A percentile compares a stretch with the other conserved stretches of the same genome.
phyloP scores from a whole-genome alignment of 1,139 yeast species.

The Pichiaceae sp. region DNA sequence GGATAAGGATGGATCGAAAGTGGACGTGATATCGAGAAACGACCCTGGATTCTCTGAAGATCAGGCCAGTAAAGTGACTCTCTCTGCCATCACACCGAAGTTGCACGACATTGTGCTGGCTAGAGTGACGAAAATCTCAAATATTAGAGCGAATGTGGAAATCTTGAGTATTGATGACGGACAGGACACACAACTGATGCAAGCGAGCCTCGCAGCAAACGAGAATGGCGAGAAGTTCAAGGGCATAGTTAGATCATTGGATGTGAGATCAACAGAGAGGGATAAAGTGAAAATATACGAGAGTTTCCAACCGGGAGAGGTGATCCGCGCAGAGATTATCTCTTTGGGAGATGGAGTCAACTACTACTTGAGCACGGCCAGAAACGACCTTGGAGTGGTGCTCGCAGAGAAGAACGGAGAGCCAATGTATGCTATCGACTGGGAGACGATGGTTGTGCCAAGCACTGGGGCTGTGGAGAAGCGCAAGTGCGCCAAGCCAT shows the following conservation, averaged over 20 bases:
- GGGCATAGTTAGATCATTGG: constrained; percentile 82
- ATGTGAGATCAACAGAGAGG: constrained; percentile 83
- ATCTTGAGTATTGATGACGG: constrained; percentile 50
- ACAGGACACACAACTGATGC: constrained; percentile 18
- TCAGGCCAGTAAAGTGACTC: constrained; percentile 12
- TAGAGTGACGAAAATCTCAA: constrained; percentile 56
- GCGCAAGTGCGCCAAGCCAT: constrained; percentile 92
- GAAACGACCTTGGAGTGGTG: constrained; percentile 88
- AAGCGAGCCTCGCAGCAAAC: constrained; percentile 40
- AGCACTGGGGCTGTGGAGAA: constrained; percentile 66
- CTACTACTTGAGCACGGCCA: constrained; percentile 82
- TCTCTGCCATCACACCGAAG: constrained; percentile 58
- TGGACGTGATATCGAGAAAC: constrained; percentile 17
- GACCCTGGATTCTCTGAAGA: constrained; percentile 10
- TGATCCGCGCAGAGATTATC: constrained; percentile 72
- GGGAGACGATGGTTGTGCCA: constrained; percentile 89
- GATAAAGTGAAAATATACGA: constrained; percentile 77
- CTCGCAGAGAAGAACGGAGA: constrained; percentile 72
- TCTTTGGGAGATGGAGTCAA: constrained; percentile 92
- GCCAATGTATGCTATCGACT: constrained; percentile 83
- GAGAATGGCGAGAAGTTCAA: constrained; percentile 89
- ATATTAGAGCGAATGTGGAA: constrained; percentile 72
- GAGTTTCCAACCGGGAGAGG: constrained; percentile 86
- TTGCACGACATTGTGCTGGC: constrained; percentile 83
- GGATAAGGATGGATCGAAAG: constrained; percentile 10